phyloP scores from a whole-genome alignment of 352 stramenopile genomes.

The Globisporangium cylindrosporum region DNA sequence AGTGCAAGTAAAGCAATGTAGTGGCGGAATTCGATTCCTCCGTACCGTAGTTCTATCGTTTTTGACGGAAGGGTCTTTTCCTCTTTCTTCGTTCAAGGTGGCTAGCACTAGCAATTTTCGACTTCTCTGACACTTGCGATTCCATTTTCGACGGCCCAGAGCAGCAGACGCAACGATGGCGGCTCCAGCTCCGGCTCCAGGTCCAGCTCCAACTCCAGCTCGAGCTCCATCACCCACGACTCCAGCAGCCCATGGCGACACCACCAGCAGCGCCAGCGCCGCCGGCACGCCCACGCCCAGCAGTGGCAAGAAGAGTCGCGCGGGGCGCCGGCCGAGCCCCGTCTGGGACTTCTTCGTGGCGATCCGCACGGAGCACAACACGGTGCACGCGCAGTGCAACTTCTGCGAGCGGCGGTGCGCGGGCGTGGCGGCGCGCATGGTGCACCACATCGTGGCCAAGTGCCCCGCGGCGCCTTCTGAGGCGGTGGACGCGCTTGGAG shows the following conservation, averaged over 20 bases:
- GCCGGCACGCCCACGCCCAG: not conserved
- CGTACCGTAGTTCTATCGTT: too few species aligned
- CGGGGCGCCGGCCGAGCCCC: constrained; percentile 35
- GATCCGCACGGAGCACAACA: constrained; percentile 39
- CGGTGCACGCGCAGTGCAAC: constrained; percentile 44
- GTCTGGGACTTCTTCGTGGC: constrained; percentile 55
- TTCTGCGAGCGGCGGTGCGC: constrained; percentile 46
- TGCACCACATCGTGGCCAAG: constrained; percentile 41
- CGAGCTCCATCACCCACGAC: not conserved
- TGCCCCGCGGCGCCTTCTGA: constrained; percentile 30
- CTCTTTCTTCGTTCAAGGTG: too few species aligned
- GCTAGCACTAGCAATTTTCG: too few species aligned
- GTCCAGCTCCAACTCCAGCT: not conserved
- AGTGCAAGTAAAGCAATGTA: too few species aligned
- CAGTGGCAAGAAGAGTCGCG: constrained; percentile 7
- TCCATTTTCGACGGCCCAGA: too few species aligned
- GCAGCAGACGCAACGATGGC: too few species aligned
- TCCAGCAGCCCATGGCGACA: not conserved
- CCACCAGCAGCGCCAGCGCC: not conserved
- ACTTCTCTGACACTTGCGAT: too few species aligned
- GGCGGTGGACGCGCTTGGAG: constrained; percentile 24
- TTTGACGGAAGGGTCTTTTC: too few species aligned
- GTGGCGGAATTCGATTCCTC: too few species aligned
- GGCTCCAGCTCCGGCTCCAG: not conserved
- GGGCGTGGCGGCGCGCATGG: constrained; percentile 51